Conservation (phyloP, 768 basidiomycete species). For the Trametes cubensis region DNA sequence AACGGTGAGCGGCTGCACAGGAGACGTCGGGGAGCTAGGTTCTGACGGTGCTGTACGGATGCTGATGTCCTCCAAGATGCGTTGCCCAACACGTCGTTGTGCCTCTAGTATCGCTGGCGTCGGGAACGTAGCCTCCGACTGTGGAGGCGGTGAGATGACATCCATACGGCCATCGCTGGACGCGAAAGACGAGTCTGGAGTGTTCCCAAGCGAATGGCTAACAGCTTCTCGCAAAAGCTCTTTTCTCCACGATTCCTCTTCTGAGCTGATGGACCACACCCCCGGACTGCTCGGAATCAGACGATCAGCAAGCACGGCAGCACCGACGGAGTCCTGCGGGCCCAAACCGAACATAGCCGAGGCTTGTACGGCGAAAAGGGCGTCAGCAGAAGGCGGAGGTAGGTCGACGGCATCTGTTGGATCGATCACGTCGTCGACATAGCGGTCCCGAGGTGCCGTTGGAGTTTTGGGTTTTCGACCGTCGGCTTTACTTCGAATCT, state of each 20-base stretch:
- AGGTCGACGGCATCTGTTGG: slow-evolving; percentile 84
- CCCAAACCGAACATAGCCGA: slow-evolving; percentile 74
- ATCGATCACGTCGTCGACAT: slow-evolving; percentile 68
- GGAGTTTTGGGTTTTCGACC: slow-evolving; percentile 47
- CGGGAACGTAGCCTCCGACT: slow-evolving; percentile 20
- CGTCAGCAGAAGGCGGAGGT: slow-evolving; percentile 66
- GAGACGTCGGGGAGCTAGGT: slow-evolving; percentile 3
- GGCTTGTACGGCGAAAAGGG: slow-evolving; percentile 75
- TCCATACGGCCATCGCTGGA: slow-evolving; percentile 14
- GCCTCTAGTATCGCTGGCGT: slow-evolving; percentile 1
- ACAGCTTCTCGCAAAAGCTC: slow-evolving; percentile 78
- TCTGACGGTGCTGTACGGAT: slow-evolving; percentile 2
- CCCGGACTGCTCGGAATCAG: slow-evolving; percentile 69
- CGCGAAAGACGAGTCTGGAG: slow-evolving; percentile 50
- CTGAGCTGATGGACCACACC: slow-evolving; percentile 53
- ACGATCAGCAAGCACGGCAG: slow-evolving; percentile 72
- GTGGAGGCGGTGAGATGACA: slow-evolving; percentile 20
- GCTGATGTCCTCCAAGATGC: slow-evolving; percentile 18
- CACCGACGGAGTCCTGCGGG: slow-evolving; percentile 74
- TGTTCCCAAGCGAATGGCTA: slow-evolving; percentile 68
- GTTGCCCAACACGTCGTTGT: slow-evolving; percentile 16
- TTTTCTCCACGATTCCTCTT: slow-evolving; percentile 74
- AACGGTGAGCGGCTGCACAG: neutral
- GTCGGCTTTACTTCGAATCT: slow-evolving; percentile 59
- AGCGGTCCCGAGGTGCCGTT: slow-evolving; percentile 42